Evolutionary conservation across 2,329 filamentous ascomycete genomes (phyloP).

Genomic region (Neophaeococcomyces aloes): DNA sequence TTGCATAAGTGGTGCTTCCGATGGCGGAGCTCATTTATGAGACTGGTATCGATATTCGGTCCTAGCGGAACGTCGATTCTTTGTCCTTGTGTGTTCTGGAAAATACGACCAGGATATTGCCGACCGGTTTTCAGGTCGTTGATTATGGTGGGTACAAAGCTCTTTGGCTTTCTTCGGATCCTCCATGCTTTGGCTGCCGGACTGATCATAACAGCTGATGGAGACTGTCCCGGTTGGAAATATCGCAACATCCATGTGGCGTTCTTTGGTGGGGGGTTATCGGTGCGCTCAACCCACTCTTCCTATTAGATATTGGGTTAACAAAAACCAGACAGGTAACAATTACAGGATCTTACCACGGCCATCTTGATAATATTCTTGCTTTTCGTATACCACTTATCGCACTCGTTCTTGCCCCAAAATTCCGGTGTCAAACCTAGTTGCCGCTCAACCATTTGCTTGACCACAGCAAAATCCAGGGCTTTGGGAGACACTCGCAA

Average conservation of each 20-base stretch:
- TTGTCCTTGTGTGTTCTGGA: not conserved
- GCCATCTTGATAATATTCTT: constrained; percentile 5
- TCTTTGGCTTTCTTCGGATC: too few relatives aligned
- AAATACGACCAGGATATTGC: not conserved
- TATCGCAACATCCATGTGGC: constrained; percentile 4
- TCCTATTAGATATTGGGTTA: not conserved
- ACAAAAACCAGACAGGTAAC: not conserved
- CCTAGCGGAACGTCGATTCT: not conserved
- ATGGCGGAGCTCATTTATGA: not conserved
- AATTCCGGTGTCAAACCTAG: not conserved
- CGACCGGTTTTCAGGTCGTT: not conserved
- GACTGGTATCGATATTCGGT: not conserved
- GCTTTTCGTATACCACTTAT: constrained; percentile 1
- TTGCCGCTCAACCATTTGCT: not conserved
- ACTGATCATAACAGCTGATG: not conserved
- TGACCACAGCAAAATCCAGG: constrained; percentile 3
- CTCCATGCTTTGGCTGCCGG: too few relatives aligned
- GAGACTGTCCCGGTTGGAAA: not conserved
- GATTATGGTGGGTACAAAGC: too few relatives aligned
- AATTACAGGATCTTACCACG: constrained; percentile 1
- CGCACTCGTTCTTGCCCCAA: not conserved
- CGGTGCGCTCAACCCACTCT: constrained; percentile 3
- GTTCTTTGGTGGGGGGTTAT: constrained; percentile 2
- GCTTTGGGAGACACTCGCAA: not conserved
- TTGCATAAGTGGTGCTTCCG: constrained; percentile 3